Conservation (phyloP, 352 stramenopile species). For the Globisporangium carolinianum region DNA sequence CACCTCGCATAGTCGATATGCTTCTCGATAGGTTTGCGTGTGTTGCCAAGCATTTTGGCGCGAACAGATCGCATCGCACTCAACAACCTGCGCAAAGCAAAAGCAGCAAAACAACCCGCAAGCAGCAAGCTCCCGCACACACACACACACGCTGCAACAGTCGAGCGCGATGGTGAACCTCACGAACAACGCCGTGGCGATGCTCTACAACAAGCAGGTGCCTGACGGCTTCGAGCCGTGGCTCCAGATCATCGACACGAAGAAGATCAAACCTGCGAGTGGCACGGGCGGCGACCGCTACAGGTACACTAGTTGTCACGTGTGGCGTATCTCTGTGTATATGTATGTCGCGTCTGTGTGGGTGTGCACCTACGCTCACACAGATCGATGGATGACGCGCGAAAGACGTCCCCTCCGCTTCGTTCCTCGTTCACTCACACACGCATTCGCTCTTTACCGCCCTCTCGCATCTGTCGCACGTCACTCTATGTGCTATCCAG, state of each 20-base stretch:
- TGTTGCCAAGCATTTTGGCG: too few relatives aligned
- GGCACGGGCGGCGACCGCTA: constrained; percentile 72
- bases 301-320: constrained; percentile 19
- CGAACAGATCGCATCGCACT: too few relatives aligned
- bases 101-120: too few relatives aligned
- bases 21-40: too few relatives aligned
- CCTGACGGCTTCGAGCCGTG: constrained; percentile 83
- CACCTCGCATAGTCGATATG: too few relatives aligned
- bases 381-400: too few relatives aligned
- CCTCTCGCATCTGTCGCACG: neutral
- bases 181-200: constrained; percentile 73
- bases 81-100: too few relatives aligned
- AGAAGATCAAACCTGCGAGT: constrained; percentile 82
- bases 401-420: too few relatives aligned
- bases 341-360: too few relatives aligned
- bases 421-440: neutral
- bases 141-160: constrained; percentile 8
- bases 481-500: too few relatives aligned
- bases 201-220: constrained; percentile 82
- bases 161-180: constrained; percentile 84
- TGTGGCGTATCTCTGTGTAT: neutral
- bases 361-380: neutral
- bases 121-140: neutral
- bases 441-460: neutral
- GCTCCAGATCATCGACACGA: constrained; percentile 85